Base-by-base conservation (phyloP, 164 flowering plant species). In the Vitis labrusca region DNA sequence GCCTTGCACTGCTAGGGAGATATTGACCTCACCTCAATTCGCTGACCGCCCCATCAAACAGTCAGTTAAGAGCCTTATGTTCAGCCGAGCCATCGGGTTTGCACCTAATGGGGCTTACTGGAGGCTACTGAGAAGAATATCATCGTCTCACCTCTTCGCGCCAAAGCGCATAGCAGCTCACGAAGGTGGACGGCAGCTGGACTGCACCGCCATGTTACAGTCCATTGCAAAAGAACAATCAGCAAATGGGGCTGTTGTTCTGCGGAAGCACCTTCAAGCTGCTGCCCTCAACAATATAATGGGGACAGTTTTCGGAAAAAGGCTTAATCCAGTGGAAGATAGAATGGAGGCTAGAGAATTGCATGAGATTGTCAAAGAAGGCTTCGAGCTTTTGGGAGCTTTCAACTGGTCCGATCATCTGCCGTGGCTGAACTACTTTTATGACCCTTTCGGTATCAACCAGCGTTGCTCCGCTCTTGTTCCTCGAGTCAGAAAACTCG, bases 11-110 rank as follows among this genome's bases (percentile, higher is more conserved):
- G 95, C 97, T 1, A 59, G 73, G 0, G 97, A 92, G 64, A 87
- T 92, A 53, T 65, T 92, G 12, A 85, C 80, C 14, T 83, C 87
- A 0, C 77, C 92, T 1, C 56, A 77, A 63, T 92, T 92, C 58
- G 92, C 91, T 1, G 86, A 89, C 66, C 91, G 97, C 8, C 97
- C 97, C 0, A 16, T 90, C 9, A 90, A 92, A 57, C 81, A 87
- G 63, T 90, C 97, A 0, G 97, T 92, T 47, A 68, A 73, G 67
- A 60, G 67, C 61, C 87, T 92, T 56, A 81, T 90, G 87, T 92
- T 92, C 74, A 63, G 67, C 73, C 85, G 93, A 23, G 93, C 97
- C 67, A 92, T 92, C 7, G 97, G 97, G 32, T 92, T 92, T 58
- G 91, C 97, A 0, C 92, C 95, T 0, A 75, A 76, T 47, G 97